Base-by-base conservation (phyloP, 2,329 filamentous ascomycete species). In the Colletotrichum endophyticum region DNA sequence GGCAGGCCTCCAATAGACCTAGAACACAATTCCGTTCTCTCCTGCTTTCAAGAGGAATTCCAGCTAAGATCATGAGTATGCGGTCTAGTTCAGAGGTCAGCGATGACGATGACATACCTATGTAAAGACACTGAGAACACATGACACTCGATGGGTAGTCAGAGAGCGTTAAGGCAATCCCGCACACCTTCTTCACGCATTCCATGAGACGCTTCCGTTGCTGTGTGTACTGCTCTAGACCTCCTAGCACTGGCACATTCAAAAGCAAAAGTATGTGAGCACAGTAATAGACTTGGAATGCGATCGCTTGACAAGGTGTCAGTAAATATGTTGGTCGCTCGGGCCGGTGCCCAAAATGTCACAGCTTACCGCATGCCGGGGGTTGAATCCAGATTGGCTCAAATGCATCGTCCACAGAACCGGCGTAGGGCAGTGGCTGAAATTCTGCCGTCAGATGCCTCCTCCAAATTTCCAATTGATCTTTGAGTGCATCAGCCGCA, bases 401-500 rank as follows among this genome's bases (percentile, higher is more conserved):
- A 34, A 80, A 79, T 2, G 73, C 73, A 5, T 76, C 61, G 3
- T 44, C 70, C 11, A 59, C 30, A 1, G 70, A 74, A 19, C 62
- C 78, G 13, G 66, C 30, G 13, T 73, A 76, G 1, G 87, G 87
- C 12, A 89, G 83, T 0, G 86, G 85, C 6, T 84, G 81, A 74
- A 88, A 89, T 27, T 87, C 84, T 6, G 84, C 77, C n/a, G 86
- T 86, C n/a, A 89, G 79, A 66, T 84, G 84, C 13, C 81, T 79
- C 66, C 86, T 80, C 89, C 89, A 91, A 70, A 90, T 89, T 25
- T 88, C 85, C 6, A 91, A 80, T 79, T 88, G 86, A 36, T 86
- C 85, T 12, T 89, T 82, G 0, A 91, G 80, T 12, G 85, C 85
- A 73, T 87, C 86, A 0, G 86, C 88, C 64, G 86, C 84, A 9